phyloP scores from a whole-genome alignment of 257 asterid species.

The Cruciata laevipes region DNA sequence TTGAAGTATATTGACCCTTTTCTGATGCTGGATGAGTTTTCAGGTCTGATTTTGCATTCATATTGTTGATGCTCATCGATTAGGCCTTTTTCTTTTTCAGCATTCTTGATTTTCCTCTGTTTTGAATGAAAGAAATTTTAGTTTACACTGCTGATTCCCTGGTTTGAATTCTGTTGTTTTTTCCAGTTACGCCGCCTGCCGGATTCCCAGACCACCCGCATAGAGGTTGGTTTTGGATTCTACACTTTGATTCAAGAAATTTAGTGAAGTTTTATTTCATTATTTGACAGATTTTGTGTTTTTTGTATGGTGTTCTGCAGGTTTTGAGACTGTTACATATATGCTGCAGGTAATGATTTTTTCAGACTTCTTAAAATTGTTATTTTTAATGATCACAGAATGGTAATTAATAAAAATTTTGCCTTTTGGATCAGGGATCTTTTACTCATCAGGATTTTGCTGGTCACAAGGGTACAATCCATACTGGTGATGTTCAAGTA shows the following conservation, averaged over 20 bases:
- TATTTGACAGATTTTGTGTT: not conserved
- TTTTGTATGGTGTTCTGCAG: conserved; percentile 25
- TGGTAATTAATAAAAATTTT: not conserved
- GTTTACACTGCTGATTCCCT: not conserved
- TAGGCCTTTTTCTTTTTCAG: not conserved
- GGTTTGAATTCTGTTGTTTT: conserved; percentile 3
- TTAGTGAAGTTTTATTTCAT: not conserved
- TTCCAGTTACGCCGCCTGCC: conserved; percentile 82
- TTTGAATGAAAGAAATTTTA: no score
- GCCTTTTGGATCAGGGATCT: conserved; percentile 63
- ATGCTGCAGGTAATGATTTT: conserved; percentile 45
- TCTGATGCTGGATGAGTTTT: conserved; percentile 78
- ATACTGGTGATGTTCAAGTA: conserved; percentile 90
- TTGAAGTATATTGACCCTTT: conserved; percentile 81
- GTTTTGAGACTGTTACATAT: conserved; percentile 95
- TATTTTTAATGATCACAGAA: not conserved
- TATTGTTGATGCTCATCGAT: not conserved
- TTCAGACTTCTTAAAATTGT: no score
- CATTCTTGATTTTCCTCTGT: not conserved
- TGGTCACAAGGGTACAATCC: conserved; percentile 83
- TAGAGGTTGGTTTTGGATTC: conserved; percentile 50
- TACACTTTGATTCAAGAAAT: not conserved
- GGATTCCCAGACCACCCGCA: conserved; percentile 99
- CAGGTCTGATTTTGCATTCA: conserved; percentile 35
- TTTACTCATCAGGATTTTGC: conserved; percentile 87